phyloP scores from a whole-genome alignment of 192 early-diverging fungal genomes.

The Coemansia sp. region DNA sequence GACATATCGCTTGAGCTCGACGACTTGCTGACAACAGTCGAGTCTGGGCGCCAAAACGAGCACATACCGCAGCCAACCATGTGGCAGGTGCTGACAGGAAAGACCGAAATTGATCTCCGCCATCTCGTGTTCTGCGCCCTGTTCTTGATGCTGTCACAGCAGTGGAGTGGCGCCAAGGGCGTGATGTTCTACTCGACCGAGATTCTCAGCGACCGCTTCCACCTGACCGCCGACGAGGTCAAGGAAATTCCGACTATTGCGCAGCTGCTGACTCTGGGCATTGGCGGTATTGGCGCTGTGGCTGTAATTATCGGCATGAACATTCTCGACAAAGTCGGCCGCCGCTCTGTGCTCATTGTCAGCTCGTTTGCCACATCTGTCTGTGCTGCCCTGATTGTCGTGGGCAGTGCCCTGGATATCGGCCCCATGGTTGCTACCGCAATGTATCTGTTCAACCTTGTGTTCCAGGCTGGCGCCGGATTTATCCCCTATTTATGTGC shows the following conservation, averaged over 20 bases:
- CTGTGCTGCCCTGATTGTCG: constrained; percentile 57
- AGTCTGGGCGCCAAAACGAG: constrained; percentile 7
- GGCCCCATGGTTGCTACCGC: constrained; percentile 59
- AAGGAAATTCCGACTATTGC: constrained; percentile 59
- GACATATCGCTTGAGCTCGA: constrained; percentile 61
- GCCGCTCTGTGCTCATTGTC: constrained; percentile 63
- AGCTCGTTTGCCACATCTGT: constrained; percentile 64
- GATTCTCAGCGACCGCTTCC: constrained; percentile 63
- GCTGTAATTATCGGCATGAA: constrained; percentile 72
- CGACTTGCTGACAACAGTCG: constrained; percentile 56
- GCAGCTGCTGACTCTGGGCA: constrained; percentile 75
- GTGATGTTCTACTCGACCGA: constrained; percentile 85
- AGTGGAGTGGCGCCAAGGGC: constrained; percentile 89
- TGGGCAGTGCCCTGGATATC: constrained; percentile 64
- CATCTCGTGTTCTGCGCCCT: constrained; percentile 65
- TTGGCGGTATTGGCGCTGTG: constrained; percentile 72
- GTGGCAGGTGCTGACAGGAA: constrained; percentile 50
- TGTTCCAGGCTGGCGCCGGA: constrained; percentile 84
- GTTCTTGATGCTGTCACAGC: constrained; percentile 79
- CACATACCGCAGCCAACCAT: constrained; percentile 31
- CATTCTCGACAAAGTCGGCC: constrained; percentile 74
- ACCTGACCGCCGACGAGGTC: constrained; percentile 31
- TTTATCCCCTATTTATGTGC: constrained; percentile 81
- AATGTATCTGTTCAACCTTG: constrained; percentile 72
- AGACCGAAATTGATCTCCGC: constrained; percentile 56